These are phyloP conservation scores for Anaeromyces robustus DNA, from an alignment of 192 early-diverging fungal genomes.

Conservation along the genomic window DNA sequence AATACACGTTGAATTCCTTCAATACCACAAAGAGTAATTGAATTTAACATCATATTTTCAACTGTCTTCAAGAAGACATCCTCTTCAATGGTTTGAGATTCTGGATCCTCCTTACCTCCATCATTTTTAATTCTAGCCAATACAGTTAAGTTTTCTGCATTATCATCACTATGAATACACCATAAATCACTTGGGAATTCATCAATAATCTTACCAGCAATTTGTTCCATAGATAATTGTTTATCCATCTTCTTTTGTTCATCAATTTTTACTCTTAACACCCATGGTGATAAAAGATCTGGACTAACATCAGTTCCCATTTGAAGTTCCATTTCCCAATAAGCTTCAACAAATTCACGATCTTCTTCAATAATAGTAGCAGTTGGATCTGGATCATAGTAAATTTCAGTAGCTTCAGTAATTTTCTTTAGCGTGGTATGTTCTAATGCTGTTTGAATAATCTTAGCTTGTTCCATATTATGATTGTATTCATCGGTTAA, in stretches of 20 bases:
- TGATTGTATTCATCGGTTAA: constrained; percentile 50
- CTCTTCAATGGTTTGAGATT: constrained; percentile 52
- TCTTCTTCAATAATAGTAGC: constrained; percentile 74
- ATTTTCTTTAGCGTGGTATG: constrained; percentile 80
- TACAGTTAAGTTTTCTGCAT: constrained; percentile 71
- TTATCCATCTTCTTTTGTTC: constrained; percentile 74
- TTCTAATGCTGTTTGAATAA: constrained; percentile 72
- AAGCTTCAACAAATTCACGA: constrained; percentile 71
- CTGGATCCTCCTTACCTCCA: constrained; percentile 31
- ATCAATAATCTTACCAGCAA: constrained; percentile 61
- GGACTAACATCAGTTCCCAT: constrained; percentile 31
- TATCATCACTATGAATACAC: constrained; percentile 78
- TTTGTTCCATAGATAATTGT: constrained; percentile 66
- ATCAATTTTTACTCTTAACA: constrained; percentile 33
- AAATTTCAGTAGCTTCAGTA: constrained; percentile 77
- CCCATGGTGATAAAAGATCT: constrained; percentile 23
- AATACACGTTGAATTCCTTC: constrained; percentile 70
- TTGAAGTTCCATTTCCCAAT: constrained; percentile 58
- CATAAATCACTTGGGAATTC: constrained; percentile 61
- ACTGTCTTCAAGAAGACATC: constrained; percentile 78
- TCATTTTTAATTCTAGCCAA: constrained; percentile 63
- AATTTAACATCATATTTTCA: constrained; percentile 72
- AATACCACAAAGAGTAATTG: constrained; percentile 78
- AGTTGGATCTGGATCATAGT: constrained; percentile 76
- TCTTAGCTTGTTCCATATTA: constrained; percentile 70